Percentiles rank a stretch among this genome's conserved stretches.
Evolutionary conservation across 2,329 filamentous ascomycete species (phyloP).

Genomic region (Phialocephala sp.): DNA sequence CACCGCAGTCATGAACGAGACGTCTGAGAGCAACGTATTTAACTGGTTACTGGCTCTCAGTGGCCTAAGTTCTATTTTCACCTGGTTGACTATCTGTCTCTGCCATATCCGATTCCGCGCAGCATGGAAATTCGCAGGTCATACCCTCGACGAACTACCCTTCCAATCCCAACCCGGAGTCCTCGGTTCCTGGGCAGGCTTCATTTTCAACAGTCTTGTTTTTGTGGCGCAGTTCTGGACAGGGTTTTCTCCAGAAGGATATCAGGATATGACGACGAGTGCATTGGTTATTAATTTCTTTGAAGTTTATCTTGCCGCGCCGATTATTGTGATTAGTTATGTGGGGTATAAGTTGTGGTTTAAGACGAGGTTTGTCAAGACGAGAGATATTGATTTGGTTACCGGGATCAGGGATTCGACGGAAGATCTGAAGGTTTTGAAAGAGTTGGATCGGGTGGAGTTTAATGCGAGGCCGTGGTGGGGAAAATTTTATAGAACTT

Average conservation of each 20-base stretch:
- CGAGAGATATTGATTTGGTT: conserved; percentile 32
- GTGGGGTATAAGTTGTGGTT: conserved; percentile 66
- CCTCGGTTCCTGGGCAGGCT: conserved; percentile 65
- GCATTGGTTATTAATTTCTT: conserved; percentile 61
- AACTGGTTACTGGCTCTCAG: conserved; percentile 69
- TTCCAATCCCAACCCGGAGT: conserved; percentile 65
- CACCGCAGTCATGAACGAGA: conserved; percentile 55
- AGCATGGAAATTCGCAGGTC: conserved; percentile 63
- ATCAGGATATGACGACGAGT: conserved; percentile 16
- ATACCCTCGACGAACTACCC: conserved; percentile 65
- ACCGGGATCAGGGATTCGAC: conserved; percentile 24
- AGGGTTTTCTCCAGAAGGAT: conserved; percentile 55
- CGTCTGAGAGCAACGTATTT: conserved; percentile 56
- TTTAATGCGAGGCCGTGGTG: conserved; percentile 27
- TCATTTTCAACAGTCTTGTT: conserved; percentile 56
- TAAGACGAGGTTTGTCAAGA: conserved; percentile 44
- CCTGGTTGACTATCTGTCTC: conserved; percentile 70
- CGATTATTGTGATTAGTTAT: conserved; percentile 60
- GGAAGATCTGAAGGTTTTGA: conserved; percentile 28
- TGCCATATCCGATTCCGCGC: conserved; percentile 71
- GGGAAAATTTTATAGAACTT: conserved; percentile 23
- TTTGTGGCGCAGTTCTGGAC: conserved; percentile 47
- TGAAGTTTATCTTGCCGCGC: conserved; percentile 58
- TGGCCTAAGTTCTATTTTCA: conserved; percentile 62
- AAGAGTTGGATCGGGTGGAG: conserved; percentile 32